Evolutionary conservation across 1,284 basidiomycete species (phyloP).

Genomic region (Ustilago tritici): DNA sequence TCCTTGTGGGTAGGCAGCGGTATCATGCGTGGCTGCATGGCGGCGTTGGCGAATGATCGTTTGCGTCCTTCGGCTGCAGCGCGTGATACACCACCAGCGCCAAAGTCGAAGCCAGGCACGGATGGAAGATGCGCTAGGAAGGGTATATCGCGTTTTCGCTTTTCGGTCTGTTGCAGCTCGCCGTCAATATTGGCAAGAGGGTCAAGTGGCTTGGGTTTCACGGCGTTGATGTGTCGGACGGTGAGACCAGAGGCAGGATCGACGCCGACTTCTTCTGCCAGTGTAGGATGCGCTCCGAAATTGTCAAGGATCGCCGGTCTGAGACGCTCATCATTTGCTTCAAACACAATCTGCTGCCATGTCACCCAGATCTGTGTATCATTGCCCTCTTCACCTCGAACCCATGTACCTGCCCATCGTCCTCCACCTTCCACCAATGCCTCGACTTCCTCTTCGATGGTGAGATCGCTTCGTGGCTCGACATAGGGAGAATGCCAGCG

Average conservation of each 20-base stretch:
- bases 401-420: conserved; percentile 73
- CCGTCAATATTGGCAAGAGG: conserved; percentile 16
- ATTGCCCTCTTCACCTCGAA: conserved; percentile 53
- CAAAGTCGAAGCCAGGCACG: conserved; percentile 52
- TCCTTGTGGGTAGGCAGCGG: conserved; percentile 57
- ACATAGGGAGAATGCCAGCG: conserved; percentile 85
- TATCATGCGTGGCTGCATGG: conserved; percentile 48
- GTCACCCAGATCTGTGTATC: conserved; percentile 56
- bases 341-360: conserved; percentile 67
- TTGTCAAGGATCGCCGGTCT: conserved; percentile 11
- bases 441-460: conserved; percentile 82
- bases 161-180: conserved; percentile 7
- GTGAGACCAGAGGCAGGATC: conserved; percentile 52
- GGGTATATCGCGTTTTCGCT: conserved; percentile 38
- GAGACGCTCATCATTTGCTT: conserved; percentile 64
- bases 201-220: conserved; percentile 1
- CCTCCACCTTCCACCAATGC: conserved; percentile 87
- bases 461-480: conserved; percentile 79
- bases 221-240: conserved; percentile 69
- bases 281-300: conserved; percentile 20
- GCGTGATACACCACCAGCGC: conserved; percentile 43
- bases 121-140: conserved; percentile 71
- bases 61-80: conserved; percentile 40
- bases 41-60: conserved; percentile 37
- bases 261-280: conserved; percentile 50